Evolutionary conservation across 148 eudicot species (phyloP).

Genomic region (Fagopyrum tataricum): DNA sequence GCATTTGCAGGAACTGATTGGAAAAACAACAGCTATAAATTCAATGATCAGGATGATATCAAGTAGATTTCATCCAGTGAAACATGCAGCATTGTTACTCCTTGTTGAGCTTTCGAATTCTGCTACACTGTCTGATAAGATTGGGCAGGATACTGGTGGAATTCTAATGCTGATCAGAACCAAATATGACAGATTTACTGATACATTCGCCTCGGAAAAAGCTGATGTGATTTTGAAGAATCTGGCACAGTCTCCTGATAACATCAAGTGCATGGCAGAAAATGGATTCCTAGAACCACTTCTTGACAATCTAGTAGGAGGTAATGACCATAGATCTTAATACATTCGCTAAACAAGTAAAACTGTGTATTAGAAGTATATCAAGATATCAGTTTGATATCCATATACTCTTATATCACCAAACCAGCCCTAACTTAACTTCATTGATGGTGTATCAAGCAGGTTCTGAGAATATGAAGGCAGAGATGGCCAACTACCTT

Average conservation of each 20-base stretch:
- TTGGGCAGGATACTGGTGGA: slow-evolving; percentile 14
- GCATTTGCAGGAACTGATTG: slow-evolving; percentile 50
- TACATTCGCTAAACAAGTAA: background rate
- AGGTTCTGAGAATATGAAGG: slow-evolving; percentile 58
- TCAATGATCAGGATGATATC: slow-evolving; percentile 49
- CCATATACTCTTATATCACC: too few species aligned
- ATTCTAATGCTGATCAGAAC: slow-evolving; percentile 16
- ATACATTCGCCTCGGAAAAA: slow-evolving; percentile 21
- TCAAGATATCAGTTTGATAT: too few species aligned
- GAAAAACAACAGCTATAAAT: slow-evolving; percentile 36
- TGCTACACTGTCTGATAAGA: slow-evolving; percentile 25
- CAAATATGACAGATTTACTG: slow-evolving; percentile 12
- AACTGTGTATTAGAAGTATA: too few species aligned
- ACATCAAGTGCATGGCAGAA: slow-evolving; percentile 79
- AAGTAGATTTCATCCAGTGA: slow-evolving; percentile 54
- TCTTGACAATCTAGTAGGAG: slow-evolving; percentile 50
- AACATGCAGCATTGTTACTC: slow-evolving; percentile 49
- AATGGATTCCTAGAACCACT: slow-evolving; percentile 72
- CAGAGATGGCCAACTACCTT: slow-evolving; percentile 65
- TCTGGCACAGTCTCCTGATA: slow-evolving; percentile 43
- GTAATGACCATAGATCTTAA: slow-evolving; percentile 21
- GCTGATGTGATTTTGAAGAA: slow-evolving; percentile 55
- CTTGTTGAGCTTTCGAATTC: slow-evolving; percentile 55
- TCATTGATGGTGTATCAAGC: slow-evolving; percentile 12
- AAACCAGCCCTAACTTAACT: too few species aligned